Evolutionary conservation across 2,329 filamentous ascomycete genomes (phyloP), one percentile per base, ranked within the genome.

Genomic region (Macrophomina phaseolina): DNA sequence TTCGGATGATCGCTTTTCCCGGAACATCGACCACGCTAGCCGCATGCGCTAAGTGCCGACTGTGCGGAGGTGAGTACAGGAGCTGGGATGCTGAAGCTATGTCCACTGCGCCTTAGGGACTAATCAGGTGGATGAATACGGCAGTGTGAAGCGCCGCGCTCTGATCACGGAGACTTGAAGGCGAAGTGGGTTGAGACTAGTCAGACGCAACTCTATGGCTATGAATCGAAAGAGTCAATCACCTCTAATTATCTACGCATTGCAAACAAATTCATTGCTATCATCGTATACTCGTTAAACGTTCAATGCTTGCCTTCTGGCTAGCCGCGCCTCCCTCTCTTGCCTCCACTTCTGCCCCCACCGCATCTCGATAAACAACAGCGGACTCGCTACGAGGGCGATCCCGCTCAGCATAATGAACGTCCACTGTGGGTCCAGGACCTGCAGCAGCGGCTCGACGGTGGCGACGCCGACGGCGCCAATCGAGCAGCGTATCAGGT

Each of bases 321-420:
- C 34, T 30, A 58, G 18, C 53, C 53, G 38, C 32, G 8, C 5
- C 16, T 58, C 38, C 18, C 53, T 38, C 38, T 58, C 32, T 18
- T n/a, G 12, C 53, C 34, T 58, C 53, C 53, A 42, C 53, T 14
- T 16, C n/a, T 7, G 7, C 23, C 53, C 53, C 53, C 53, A 58
- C 38, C 23, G 18, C 53, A 42, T 40, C 38, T 58, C 53, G 32
- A 58, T 34, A 12, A 16, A 40, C 53, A 58, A 23, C 34, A 40
- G 23, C 34, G 16, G 16, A 5, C 53, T 18, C 16, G 38, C n/a
- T 12, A 32, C 18, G 12, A 7, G 18, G 28, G 51, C 6, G 12
- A 53, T 11, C 3, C 28, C 53, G 16, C 32, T 34, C 53, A 58
- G 14, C 32, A 40, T 12, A 12, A 58, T n/a, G 28, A 58, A 58